These are phyloP conservation scores for Vicia faba DNA, from an alignment of 306 rosid genomes.

Conservation along the genomic window DNA sequence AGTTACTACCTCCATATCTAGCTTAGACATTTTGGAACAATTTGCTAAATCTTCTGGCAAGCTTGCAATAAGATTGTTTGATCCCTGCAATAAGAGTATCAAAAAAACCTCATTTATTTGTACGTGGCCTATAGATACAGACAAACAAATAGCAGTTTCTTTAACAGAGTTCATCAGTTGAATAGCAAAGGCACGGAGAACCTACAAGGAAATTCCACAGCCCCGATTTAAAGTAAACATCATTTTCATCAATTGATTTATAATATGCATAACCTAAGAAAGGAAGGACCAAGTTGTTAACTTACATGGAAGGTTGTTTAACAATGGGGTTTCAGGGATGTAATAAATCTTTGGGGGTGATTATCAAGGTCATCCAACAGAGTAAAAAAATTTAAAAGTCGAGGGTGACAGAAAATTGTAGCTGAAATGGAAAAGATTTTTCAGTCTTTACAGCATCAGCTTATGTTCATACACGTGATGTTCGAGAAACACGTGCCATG, in stretches of 20 bases:
- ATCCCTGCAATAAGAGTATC: constrained; percentile 61
- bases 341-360: constrained; percentile 22
- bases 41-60: constrained; percentile 79
- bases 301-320: not conserved
- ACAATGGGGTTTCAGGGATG: constrained; percentile 1
- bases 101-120: constrained; percentile 30
- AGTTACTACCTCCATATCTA: constrained; percentile 81
- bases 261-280: constrained; percentile 24
- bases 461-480: constrained; percentile 25
- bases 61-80: constrained; percentile 70
- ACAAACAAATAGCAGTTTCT: constrained; percentile 23
- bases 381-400: constrained; percentile 20
- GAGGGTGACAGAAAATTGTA: not conserved
- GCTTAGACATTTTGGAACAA: constrained; percentile 80
- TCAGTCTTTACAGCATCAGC: constrained; percentile 14
- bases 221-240: constrained; percentile 1
- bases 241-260: constrained; percentile 15
- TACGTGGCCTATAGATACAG: constrained; percentile 12
- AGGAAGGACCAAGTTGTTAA: constrained; percentile 15
- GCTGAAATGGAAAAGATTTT: not conserved
- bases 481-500: not conserved
- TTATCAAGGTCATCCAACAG: constrained; percentile 7
- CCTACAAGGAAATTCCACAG: constrained; percentile 25
- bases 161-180: constrained; percentile 28
- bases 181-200: constrained; percentile 30